Percentiles rank a stretch among this genome's conserved stretches.
These are phyloP conservation scores for Nidularia pulvinata DNA, from an alignment of 768 basidiomycete genomes.

Conservation along the genomic window DNA sequence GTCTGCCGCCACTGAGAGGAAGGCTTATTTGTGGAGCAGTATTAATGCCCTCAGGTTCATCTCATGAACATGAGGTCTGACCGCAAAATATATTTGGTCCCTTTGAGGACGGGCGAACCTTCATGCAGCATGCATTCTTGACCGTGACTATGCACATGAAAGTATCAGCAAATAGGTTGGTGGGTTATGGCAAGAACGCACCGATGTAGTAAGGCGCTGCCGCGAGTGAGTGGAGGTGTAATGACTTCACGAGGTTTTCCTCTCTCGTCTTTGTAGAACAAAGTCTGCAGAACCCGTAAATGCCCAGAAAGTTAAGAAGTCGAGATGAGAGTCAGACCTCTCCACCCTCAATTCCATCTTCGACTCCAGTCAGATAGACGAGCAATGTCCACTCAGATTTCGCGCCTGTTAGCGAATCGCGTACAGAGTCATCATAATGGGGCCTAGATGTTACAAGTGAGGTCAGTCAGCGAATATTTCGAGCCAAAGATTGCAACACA, in stretches of 20 bases:
- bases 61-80: constrained; percentile 71
- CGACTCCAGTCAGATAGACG: constrained; percentile 68
- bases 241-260: constrained; percentile 49
- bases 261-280: constrained; percentile 64
- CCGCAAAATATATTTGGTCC: constrained; percentile 73
- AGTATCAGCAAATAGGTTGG: not conserved
- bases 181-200: constrained; percentile 14
- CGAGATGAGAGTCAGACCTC: constrained; percentile 36
- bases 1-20: too few species aligned
- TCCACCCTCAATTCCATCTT: constrained; percentile 75
- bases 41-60: constrained; percentile 14
- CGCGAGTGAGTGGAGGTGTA: constrained; percentile 53
- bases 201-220: constrained; percentile 70
- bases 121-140: constrained; percentile 74
- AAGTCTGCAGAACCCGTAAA: constrained; percentile 40
- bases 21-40: too few species aligned
- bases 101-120: constrained; percentile 58
- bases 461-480: not conserved
- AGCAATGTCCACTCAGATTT: constrained; percentile 80
- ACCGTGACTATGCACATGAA: constrained; percentile 50
- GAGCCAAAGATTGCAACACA: constrained; percentile 13
- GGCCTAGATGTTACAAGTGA: constrained; percentile 32
- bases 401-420: constrained; percentile 54
- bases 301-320: not conserved
- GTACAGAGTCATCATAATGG: constrained; percentile 76